These are phyloP conservation scores for Larix sibirica DNA, from an alignment of 83 land plant species.

Conservation along the genomic window DNA sequence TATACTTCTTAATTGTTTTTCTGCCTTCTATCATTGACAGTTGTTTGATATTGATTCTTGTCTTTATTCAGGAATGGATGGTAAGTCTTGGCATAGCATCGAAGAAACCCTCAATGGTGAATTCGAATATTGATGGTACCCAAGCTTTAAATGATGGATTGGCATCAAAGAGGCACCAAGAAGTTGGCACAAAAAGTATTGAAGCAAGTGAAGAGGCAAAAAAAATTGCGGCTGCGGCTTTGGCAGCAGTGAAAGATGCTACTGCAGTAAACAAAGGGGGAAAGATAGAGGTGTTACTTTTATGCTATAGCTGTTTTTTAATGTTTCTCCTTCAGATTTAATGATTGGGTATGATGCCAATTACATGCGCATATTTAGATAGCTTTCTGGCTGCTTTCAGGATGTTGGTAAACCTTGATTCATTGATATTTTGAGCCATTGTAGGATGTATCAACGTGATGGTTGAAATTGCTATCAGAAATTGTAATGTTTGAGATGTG, in stretches of 20 bases:
- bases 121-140: background rate
- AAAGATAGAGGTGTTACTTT: conserved; percentile 53
- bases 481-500: background rate
- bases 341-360: background rate
- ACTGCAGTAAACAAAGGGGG: conserved; percentile 40
- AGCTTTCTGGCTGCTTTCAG: background rate
- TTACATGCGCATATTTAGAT: background rate
- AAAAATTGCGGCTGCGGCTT: conserved; percentile 64
- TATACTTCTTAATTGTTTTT: too few relatives aligned
- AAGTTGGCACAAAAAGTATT: conserved; percentile 11
- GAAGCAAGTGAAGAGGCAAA: conserved; percentile 48
- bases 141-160: background rate
- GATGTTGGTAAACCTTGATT: background rate
- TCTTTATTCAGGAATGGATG: conserved; percentile 50
- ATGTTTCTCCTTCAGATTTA: background rate
- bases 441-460: background rate
- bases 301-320: background rate
- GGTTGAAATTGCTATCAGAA: background rate
- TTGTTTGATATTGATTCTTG: too few relatives aligned
- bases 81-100: conserved; percentile 38
- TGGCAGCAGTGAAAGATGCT: conserved; percentile 56
- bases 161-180: background rate
- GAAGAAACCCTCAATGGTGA: conserved; percentile 5
- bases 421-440: background rate
- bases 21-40: too few relatives aligned